These are phyloP conservation scores for Papiliotrema laurentii DNA, from an alignment of 1,284 basidiomycete species.

Conservation along the genomic window DNA sequence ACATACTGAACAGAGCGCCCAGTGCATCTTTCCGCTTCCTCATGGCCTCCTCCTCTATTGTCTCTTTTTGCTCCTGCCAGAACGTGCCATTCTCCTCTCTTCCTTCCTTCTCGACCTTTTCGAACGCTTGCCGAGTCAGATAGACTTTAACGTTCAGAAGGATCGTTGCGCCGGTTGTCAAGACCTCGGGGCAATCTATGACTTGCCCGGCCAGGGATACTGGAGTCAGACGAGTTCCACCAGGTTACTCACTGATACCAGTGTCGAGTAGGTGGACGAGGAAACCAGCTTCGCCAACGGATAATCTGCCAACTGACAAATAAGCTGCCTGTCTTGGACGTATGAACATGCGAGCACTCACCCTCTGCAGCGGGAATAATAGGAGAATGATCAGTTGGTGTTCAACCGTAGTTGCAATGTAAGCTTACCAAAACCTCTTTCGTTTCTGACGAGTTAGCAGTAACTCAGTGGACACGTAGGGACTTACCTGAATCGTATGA, in stretches of 20 bases:
- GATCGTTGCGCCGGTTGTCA: constrained; percentile 43
- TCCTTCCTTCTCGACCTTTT: constrained; percentile 29
- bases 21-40: constrained; percentile 44
- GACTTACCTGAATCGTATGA: constrained; percentile 38
- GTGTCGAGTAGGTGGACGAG: constrained; percentile 45
- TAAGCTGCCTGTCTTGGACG: too few species aligned
- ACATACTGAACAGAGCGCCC: constrained; percentile 37
- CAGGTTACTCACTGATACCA: constrained; percentile 34
- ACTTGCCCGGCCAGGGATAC: constrained; percentile 43
- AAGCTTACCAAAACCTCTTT: constrained; percentile 40
- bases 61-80: constrained; percentile 48
- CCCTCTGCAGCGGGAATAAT: constrained; percentile 12
- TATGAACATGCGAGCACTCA: constrained; percentile 2
- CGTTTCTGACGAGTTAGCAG: constrained; percentile 25
- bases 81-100: constrained; percentile 30
- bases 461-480: too few species aligned
- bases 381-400: neutral
- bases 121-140: constrained; percentile 41
- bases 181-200: constrained; percentile 40
- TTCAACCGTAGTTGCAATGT: neutral
- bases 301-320: constrained; percentile 38
- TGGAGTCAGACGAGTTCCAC: too few species aligned
- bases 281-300: constrained; percentile 41
- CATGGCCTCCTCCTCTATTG: constrained; percentile 44
- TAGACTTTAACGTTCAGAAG: constrained; percentile 44